A percentile compares a stretch with the other conserved stretches of the same genome.
These are phyloP conservation scores for Kwoniella dendrophila DNA, from an alignment of 768 basidiomycete species.

Conservation along the genomic window DNA sequence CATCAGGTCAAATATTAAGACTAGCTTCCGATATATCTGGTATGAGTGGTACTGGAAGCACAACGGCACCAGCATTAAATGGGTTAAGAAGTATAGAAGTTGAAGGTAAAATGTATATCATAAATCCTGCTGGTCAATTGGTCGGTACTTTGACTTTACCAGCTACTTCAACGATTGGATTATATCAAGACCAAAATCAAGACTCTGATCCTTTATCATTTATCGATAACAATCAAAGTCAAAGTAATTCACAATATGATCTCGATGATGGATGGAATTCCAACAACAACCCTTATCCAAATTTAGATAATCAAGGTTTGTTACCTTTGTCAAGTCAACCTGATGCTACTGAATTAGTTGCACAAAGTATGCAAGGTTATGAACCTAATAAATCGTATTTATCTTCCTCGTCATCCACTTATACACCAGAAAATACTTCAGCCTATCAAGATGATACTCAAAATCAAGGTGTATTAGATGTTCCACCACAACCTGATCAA, in stretches of 20 bases:
- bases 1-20: conserved; percentile 16
- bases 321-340: neutral
- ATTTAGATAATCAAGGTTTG: no score
- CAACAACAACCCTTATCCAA: neutral
- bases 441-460: neutral
- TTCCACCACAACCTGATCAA: conserved; percentile 3
- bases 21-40: conserved; percentile 8
- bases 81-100: conserved; percentile 7
- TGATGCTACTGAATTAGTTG: conserved; percentile 19
- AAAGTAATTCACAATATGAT: neutral
- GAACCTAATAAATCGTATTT: conserved; percentile 3
- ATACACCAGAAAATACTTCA: neutral
- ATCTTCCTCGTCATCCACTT: neutral
- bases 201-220: neutral
- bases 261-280: conserved; percentile 3
- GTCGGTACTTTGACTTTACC: conserved; percentile 17
- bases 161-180: conserved; percentile 2
- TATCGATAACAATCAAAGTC: neutral
- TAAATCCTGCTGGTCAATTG: conserved; percentile 23
- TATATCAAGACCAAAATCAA: conserved; percentile 3
- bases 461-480: neutral
- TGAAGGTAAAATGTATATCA: conserved; percentile 21
- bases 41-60: neutral
- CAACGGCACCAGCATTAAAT: neutral
- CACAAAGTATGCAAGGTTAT: conserved; percentile 2